phyloP scores from a whole-genome alignment of 257 asterid genomes.

The Ilex aquifolium region DNA sequence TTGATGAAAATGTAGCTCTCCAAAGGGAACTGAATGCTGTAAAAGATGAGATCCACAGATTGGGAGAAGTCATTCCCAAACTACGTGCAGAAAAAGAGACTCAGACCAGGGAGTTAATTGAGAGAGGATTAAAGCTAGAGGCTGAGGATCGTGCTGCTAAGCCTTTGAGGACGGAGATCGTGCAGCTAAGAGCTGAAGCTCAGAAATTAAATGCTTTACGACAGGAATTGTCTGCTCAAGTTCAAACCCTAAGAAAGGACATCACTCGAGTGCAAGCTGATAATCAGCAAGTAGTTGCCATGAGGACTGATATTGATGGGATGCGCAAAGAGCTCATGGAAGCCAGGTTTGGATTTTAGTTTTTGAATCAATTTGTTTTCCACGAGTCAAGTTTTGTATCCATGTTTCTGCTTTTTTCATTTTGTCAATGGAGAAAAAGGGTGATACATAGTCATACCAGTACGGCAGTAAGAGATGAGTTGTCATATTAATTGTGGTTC shows the following conservation, averaged over 20 bases:
- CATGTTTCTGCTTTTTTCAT: neutral
- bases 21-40: slow-evolving; percentile 71
- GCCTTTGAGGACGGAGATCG: slow-evolving; percentile 59
- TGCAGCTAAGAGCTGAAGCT: slow-evolving; percentile 55
- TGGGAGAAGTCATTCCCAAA: slow-evolving; percentile 62
- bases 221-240: slow-evolving; percentile 61
- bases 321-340: slow-evolving; percentile 65
- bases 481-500: neutral
- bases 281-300: slow-evolving; percentile 49
- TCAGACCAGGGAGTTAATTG: slow-evolving; percentile 68
- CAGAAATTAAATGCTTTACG: slow-evolving; percentile 50
- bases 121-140: slow-evolving; percentile 68
- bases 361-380: slow-evolving; percentile 3
- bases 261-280: slow-evolving; percentile 44
- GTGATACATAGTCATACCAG: neutral
- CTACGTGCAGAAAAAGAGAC: slow-evolving; percentile 68
- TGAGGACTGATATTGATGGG: slow-evolving; percentile 67
- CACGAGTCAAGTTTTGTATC: neutral
- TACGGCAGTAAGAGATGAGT: neutral
- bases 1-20: slow-evolving; percentile 80
- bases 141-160: slow-evolving; percentile 63
- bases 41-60: slow-evolving; percentile 73
- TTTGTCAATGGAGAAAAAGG: neutral
- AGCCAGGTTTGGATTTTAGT: slow-evolving; percentile 46
- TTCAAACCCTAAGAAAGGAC: slow-evolving; percentile 64